Evolutionary conservation across 148 eudicot species (phyloP).

Genomic region (Rhododendron mucronatum): DNA sequence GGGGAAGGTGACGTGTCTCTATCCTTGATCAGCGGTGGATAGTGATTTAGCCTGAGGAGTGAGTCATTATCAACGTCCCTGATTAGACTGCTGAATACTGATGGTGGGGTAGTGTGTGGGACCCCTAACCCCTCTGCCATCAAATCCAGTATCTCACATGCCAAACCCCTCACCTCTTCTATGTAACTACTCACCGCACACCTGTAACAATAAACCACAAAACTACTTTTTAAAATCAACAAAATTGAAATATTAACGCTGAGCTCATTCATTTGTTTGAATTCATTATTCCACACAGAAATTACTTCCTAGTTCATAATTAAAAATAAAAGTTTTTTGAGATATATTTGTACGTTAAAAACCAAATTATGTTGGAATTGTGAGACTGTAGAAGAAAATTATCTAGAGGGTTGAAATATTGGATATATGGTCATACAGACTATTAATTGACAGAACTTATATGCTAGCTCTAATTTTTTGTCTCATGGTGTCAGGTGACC

Average conservation of each 20-base stretch:
- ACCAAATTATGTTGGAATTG: no score
- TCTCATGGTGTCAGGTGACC: no score
- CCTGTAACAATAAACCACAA: conserved; percentile 14
- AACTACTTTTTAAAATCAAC: neutral
- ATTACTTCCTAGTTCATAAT: no score
- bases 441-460: no score
- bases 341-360: no score
- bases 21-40: conserved; percentile 27
- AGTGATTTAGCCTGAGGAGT: conserved; percentile 49
- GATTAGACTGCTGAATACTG: conserved; percentile 30
- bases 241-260: neutral
- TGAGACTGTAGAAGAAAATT: no score
- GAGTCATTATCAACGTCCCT: conserved; percentile 39
- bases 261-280: no score
- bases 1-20: conserved; percentile 23
- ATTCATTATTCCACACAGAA: no score
- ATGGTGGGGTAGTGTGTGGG: neutral
- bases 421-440: no score
- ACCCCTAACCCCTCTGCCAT: conserved; percentile 35
- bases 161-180: conserved; percentile 33
- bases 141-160: conserved; percentile 42
- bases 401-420: no score
- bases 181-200: conserved; percentile 31
- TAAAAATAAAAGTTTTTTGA: no score
- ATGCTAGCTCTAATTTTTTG: no score